Evolutionary conservation across 108 stramenopile genomes (phyloP), one percentile per base, ranked within the genome.

Genomic region (Cyclotella baltica): DNA sequence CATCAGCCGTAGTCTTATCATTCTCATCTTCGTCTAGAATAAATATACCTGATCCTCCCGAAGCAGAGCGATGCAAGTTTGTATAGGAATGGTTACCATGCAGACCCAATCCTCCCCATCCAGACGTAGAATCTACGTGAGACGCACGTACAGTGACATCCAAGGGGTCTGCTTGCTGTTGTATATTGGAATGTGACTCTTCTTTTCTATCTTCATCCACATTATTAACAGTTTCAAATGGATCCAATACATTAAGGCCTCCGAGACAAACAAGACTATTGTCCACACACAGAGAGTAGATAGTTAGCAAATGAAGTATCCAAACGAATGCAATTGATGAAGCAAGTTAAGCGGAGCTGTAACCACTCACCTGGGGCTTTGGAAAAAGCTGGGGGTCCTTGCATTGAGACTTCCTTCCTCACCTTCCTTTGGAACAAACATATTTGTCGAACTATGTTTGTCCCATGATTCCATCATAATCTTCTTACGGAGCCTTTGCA

Each of bases 91-190:
- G 89, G 73, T 93, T 93, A 8, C 94, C 94, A 1, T 85, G 83
- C 11, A 95, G 78, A n/a, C 94, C 94, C 83, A 89, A 74, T 23
- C 94, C 94, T 53, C 83, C 77, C 94, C 94, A 95, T 28, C 94
- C 94, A n/a, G 55, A 78, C 22, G 85, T 80, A 9, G 81, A 62
- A 31, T 83, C 80, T 30, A 88, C 70, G 55, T 84, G 67, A 18
- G 76, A 51, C 5, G 22, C 52, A 53, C 22, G 18, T 22, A 23
- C 10, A 18, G 59, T 25, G 53, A 53, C 36, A 66, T 40, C 28
- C 61, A 51, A 52, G 35, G 73, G 29, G 50, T 58, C 30, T 31
- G 57, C 40, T 16, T 40, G 43, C 13, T 62, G 67, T 65, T 62
- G 67, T 65, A 66, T 57, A 58, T 57, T 48, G 6, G 22, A 65